Evolutionary conservation across 768 basidiomycete genomes (phyloP).

Genomic region (Xerocomellus dryophilus): DNA sequence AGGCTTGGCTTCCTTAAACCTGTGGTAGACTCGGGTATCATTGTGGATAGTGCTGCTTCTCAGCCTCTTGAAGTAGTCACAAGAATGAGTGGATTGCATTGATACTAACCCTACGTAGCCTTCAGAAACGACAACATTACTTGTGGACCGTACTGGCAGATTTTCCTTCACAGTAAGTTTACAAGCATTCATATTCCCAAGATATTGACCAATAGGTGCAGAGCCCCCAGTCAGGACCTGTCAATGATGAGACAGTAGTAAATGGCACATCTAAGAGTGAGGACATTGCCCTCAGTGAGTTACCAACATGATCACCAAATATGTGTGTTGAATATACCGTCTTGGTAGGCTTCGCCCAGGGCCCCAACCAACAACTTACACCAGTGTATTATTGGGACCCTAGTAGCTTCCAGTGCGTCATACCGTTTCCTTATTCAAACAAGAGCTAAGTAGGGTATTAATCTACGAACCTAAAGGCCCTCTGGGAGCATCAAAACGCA

Average conservation of each 20-base stretch:
- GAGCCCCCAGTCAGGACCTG: neutral
- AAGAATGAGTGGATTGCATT: neutral
- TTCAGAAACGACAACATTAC: neutral
- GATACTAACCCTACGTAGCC: neutral
- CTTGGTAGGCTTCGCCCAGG: neutral
- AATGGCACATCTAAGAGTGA: neutral
- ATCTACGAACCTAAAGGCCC: neutral
- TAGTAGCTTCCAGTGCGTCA: neutral
- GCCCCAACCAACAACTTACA: neutral
- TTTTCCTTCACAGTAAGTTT: neutral
- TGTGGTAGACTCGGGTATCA: neutral
- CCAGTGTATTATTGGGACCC: neutral
- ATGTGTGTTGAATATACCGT: neutral
- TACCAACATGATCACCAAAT: neutral
- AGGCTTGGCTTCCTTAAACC: neutral
- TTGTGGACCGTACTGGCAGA: too few relatives aligned
- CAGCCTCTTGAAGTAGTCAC: neutral
- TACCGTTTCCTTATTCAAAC: neutral
- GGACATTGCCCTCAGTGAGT: neutral
- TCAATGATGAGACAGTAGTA: neutral
- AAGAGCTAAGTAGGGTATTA: neutral
- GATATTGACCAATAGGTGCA: neutral
- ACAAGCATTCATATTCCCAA: neutral
- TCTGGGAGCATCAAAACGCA: neutral
- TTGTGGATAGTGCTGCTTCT: neutral